Conservation (phyloP, 176 grass and related monocot genomes). For the Themeda triandra region DNA sequence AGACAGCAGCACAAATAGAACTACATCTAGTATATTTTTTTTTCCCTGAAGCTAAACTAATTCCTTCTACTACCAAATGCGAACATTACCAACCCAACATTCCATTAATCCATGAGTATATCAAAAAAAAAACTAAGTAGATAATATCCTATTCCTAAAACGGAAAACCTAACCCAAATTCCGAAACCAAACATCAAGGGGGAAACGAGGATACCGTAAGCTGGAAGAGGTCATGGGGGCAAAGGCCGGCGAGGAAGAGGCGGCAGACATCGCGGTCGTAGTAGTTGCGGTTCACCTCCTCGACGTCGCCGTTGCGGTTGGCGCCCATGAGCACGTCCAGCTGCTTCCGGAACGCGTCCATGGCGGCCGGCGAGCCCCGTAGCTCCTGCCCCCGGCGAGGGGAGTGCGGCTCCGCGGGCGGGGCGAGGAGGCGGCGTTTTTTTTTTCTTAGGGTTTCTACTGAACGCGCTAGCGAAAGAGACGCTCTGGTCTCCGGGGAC, state of each 20-base stretch:
- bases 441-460: slow-evolving; percentile 39
- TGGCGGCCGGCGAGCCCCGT: neutral
- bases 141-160: neutral
- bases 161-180: neutral
- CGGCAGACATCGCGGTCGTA: slow-evolving; percentile 95
- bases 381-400: neutral
- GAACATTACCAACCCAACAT: too few species aligned
- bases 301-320: slow-evolving; percentile 90
- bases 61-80: too few species aligned
- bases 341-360: slow-evolving; percentile 93
- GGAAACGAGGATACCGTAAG: slow-evolving; percentile 59
- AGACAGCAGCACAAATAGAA: neutral
- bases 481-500: neutral
- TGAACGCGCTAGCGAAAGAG: neutral
- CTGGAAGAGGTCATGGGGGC: slow-evolving; percentile 97
- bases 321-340: slow-evolving; percentile 97
- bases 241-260: slow-evolving; percentile 88
- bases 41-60: neutral
- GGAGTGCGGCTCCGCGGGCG: neutral
- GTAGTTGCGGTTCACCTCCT: slow-evolving; percentile 91
- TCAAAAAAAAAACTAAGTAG: neutral
- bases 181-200: neutral
- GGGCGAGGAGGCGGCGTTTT: neutral
- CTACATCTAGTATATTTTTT: neutral
- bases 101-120: neutral